phyloP scores from a whole-genome alignment of 495 filamentous ascomycete species.

The Staphylotrichum longicolle region DNA sequence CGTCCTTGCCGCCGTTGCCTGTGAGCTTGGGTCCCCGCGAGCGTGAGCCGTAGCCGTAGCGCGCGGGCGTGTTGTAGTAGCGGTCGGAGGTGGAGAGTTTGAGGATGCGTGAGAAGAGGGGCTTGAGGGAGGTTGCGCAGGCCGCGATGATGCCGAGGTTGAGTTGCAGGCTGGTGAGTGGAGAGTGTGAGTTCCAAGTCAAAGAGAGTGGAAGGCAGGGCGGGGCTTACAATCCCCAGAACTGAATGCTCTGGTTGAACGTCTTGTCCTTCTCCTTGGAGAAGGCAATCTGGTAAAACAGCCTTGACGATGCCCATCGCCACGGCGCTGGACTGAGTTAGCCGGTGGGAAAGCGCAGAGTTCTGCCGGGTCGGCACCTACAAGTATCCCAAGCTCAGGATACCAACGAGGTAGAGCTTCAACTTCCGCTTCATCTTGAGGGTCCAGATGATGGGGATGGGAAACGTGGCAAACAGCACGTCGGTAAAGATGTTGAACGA shows the following conservation, averaged over 20 bases:
- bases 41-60: slow-evolving; percentile 8
- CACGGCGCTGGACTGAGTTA: slow-evolving; percentile 15
- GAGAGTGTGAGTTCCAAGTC: slow-evolving; percentile 4
- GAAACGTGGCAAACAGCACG: slow-evolving; percentile 23
- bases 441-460: slow-evolving; percentile 24
- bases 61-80: slow-evolving; percentile 10
- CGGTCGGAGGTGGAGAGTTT: slow-evolving; percentile 11
- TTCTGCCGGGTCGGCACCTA: not conserved
- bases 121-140: slow-evolving; percentile 25
- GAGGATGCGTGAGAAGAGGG: slow-evolving; percentile 21
- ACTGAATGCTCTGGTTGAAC: slow-evolving; percentile 18
- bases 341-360: not conserved
- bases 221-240: slow-evolving; percentile 21
- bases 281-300: slow-evolving; percentile 21
- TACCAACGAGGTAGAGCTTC: slow-evolving; percentile 20
- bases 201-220: not conserved
- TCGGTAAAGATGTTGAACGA: slow-evolving; percentile 23
- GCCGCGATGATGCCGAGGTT: slow-evolving; percentile 26
- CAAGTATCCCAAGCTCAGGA: slow-evolving; percentile 27
- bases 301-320: slow-evolving; percentile 22
- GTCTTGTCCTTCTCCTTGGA: slow-evolving; percentile 14
- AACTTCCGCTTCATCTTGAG: slow-evolving; percentile 21
- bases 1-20: not conserved
- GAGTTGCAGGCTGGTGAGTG: slow-evolving; percentile 20
- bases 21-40: not conserved